Evolutionary conservation across 1,284 basidiomycete genomes (phyloP), one percentile per base, ranked within the genome.

Genomic region (Sporisorium reilianum): DNA sequence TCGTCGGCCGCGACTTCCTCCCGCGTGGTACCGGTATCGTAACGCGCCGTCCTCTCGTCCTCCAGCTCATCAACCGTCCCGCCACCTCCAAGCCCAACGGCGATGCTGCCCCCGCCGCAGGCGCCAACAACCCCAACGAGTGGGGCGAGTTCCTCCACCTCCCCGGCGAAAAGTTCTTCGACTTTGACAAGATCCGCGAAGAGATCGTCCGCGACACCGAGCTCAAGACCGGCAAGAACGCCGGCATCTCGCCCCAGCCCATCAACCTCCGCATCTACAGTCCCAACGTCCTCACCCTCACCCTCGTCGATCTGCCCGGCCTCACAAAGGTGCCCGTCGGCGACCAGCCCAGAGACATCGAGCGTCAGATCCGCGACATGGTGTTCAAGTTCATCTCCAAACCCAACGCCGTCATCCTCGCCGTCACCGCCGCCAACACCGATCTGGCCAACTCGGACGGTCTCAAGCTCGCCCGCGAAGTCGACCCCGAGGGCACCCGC

Each of bases 181-280:
- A 98, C 84, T 98, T 97, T 84, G 88, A 89, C 55, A 95, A 98
- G 81, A 93, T 99, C 77, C 89, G 95, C 41, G 92, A 92, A 75
- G 97, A 99, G 87, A 99, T 99, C 73, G 96, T 99, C 86, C 93
- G 94, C 84, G 97, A 99, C 88, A 99, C 97, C 5, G 95, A 92
- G 85, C 88, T 96, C 50, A 96, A 99, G 36, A 96, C 97, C 0
- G 97, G 97, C 0, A 95, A 97, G 88, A 99, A 99, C 87, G 99
- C 98, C 87, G 97, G 97, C 55, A 92, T 99, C 71, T 95, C 93
- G 87, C 95, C 95, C 85, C 86, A 97, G 64, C 96, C 96, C 5
- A 99, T 98, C 84, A 92, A 93, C 73, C 88, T 98, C 69, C 90
- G 94, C 85, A 96, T 99, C 87, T 96, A 93, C 86, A 95, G 94